Evolutionary conservation across 768 basidiomycete genomes (phyloP).

Genomic region (Gymnopilus dilepis): DNA sequence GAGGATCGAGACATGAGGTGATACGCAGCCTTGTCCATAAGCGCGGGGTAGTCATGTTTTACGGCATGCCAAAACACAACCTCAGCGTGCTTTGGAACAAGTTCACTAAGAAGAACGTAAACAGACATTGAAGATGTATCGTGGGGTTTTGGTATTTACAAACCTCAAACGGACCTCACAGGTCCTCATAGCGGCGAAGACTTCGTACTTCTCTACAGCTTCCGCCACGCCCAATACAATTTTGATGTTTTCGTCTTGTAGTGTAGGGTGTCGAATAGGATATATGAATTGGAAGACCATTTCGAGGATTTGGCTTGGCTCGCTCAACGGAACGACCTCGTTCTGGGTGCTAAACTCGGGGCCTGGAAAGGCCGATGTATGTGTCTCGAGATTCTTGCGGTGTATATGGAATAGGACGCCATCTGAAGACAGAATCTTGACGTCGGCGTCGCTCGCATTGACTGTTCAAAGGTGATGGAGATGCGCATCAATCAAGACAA

Average conservation of each 20-base stretch:
- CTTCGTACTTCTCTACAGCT: constrained; percentile 27
- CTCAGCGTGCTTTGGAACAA: neutral
- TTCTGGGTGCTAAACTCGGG: neutral
- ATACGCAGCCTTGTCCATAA: neutral
- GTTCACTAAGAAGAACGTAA: too few species aligned
- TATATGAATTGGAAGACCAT: neutral
- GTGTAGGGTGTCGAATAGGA: neutral
- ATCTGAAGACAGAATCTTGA: neutral
- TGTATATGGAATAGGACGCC: neutral
- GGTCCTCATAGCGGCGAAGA: constrained; percentile 25
- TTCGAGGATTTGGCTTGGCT: neutral
- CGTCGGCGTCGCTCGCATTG: neutral
- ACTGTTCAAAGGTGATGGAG: neutral
- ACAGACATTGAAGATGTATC: too few species aligned
- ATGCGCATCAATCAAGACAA: too few species aligned
- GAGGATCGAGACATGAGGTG: neutral
- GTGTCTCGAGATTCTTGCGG: neutral
- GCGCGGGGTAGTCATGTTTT: neutral
- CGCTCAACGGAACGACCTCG: neutral
- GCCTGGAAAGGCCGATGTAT: neutral
- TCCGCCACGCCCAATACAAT: constrained; percentile 21
- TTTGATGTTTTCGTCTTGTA: constrained; percentile 4
- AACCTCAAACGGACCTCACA: constrained; percentile 18
- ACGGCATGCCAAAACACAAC: neutral
- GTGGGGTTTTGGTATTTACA: too few species aligned